Conservation (phyloP, 441 rosid genomes). For the Adansonia madagascariensis region DNA sequence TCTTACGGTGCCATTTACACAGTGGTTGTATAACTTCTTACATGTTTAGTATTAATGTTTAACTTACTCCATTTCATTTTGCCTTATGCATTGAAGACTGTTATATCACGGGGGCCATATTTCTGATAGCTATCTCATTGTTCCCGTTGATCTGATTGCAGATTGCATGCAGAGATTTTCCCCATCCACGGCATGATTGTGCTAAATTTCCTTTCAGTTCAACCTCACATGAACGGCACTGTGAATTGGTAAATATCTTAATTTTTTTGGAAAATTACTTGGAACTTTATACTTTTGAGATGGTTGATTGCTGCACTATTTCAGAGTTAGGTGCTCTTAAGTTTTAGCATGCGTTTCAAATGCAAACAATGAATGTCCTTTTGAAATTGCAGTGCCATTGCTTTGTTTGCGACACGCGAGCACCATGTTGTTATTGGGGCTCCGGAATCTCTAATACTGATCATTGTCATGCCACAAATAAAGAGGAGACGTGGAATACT, state of each 20-base stretch:
- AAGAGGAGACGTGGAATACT: conserved; percentile 64
- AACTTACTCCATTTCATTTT: not conserved
- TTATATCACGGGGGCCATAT: not conserved
- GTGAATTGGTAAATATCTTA: conserved; percentile 57
- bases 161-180: conserved; percentile 93
- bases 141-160: conserved; percentile 42
- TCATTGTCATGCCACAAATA: conserved; percentile 90
- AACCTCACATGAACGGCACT: conserved; percentile 59
- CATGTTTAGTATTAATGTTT: not conserved
- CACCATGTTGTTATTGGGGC: conserved; percentile 78
- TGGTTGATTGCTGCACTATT: conserved; percentile 2
- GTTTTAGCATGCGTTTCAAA: not conserved
- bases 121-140: conserved; percentile 15
- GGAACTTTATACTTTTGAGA: not conserved
- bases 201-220: conserved; percentile 64
- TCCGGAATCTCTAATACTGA: conserved; percentile 42
- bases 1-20: not conserved
- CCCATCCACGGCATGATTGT: conserved; percentile 85
- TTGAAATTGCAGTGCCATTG: conserved; percentile 77
- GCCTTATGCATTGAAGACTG: not conserved
- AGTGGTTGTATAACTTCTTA: not conserved
- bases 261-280: not conserved
- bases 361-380: not conserved
- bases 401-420: conserved; percentile 79
- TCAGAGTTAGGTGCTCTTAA: not conserved